Evolutionary conservation across 2,329 filamentous ascomycete species (phyloP).

Genomic region (Diaporthe citrichinensis): DNA sequence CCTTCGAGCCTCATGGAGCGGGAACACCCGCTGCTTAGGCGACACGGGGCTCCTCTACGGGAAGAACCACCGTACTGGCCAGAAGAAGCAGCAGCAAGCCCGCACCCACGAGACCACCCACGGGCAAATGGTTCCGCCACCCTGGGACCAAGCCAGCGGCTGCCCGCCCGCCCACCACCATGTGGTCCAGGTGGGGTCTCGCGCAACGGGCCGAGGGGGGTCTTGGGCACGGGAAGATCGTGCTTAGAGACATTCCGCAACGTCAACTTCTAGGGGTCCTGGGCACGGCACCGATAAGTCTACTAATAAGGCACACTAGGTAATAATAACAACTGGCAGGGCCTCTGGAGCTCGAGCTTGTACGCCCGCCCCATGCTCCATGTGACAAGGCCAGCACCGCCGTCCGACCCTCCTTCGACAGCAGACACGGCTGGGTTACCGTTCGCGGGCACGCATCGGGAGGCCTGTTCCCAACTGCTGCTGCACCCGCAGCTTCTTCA

Average conservation of each 20-base stretch:
- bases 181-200: slow-evolving; percentile 3
- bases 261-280: neutral
- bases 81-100: neutral
- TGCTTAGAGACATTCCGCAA: neutral
- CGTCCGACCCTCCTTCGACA: neutral
- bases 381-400: neutral
- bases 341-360: neutral
- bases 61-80: neutral
- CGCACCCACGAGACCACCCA: neutral
- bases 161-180: neutral
- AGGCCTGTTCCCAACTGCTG: neutral
- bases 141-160: neutral
- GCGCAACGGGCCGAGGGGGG: slow-evolving; percentile 7
- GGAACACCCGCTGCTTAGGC: neutral
- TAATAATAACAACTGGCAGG: neutral
- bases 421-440: neutral
- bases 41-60: neutral
- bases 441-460: no score
- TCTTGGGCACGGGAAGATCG: neutral
- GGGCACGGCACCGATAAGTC: neutral
- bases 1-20: neutral
- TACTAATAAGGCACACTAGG: neutral
- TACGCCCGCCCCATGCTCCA: no score
- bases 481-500: neutral
- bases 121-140: neutral